phyloP scores from a whole-genome alignment of 768 basidiomycete genomes.

The Astraeus odoratus region DNA sequence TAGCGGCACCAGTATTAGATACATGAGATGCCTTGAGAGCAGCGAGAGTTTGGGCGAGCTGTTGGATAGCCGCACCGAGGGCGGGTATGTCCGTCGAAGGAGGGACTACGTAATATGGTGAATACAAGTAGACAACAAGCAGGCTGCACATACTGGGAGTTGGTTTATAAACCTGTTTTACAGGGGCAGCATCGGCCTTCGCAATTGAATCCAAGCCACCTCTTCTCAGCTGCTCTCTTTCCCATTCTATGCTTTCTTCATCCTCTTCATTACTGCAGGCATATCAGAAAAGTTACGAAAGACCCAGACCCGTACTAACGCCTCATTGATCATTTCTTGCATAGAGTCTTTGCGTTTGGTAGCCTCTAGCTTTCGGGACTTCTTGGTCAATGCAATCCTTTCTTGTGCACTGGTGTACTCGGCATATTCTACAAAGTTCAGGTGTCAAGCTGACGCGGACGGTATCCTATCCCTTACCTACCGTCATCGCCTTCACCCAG shows the following conservation, averaged over 20 bases:
- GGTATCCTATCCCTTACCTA: constrained; percentile 27
- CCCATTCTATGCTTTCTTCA: constrained; percentile 83
- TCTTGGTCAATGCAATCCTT: constrained; percentile 79
- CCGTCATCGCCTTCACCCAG: constrained; percentile 86
- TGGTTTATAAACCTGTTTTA: constrained; percentile 60
- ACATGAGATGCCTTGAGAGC: constrained; percentile 64
- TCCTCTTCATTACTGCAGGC: constrained; percentile 64
- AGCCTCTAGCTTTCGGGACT: constrained; percentile 66
- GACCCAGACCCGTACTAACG: constrained; percentile 38
- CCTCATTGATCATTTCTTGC: constrained; percentile 77
- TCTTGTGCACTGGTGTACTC: constrained; percentile 87
- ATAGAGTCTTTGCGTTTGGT: constrained; percentile 60
- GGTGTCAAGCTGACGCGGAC: constrained; percentile 7
- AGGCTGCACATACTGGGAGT: constrained; percentile 50
- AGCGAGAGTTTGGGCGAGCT: constrained; percentile 53
- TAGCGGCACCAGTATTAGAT: constrained; percentile 48
- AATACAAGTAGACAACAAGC: constrained; percentile 3
- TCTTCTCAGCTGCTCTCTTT: constrained; percentile 72
- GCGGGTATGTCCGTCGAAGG: constrained; percentile 54
- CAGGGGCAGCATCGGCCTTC: constrained; percentile 25
- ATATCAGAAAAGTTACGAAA: constrained; percentile 1
- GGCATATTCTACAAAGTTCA: constrained; percentile 54
- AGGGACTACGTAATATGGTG: constrained; percentile 50
- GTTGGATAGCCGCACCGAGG: constrained; percentile 52
- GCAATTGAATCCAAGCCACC: constrained; percentile 52